These are phyloP conservation scores for Naegleria lovaniensis DNA, from an alignment of 208 protist species.

Conservation along the genomic window DNA sequence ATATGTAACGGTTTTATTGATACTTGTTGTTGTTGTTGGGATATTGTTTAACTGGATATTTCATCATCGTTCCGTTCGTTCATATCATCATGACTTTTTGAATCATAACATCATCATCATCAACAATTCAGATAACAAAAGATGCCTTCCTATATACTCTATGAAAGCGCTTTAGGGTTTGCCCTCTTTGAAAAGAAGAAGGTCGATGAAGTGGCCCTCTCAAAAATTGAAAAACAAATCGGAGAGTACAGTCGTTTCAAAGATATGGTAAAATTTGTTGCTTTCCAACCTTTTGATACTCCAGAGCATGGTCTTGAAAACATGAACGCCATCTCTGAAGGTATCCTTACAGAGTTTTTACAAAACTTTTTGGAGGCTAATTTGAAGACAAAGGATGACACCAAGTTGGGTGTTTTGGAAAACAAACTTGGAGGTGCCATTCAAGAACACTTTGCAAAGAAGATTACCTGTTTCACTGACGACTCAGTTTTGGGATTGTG, in stretches of 20 bases:
- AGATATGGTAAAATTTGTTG: slow-evolving; percentile 85
- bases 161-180: slow-evolving; percentile 93
- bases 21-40: too few species aligned
- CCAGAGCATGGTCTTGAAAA: slow-evolving; percentile 96
- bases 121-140: not conserved
- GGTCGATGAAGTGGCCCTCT: slow-evolving; percentile 84
- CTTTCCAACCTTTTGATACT: slow-evolving; percentile 90
- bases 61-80: too few species aligned
- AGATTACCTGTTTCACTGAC: slow-evolving; percentile 60
- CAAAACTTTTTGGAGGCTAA: slow-evolving; percentile 86
- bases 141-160: slow-evolving; percentile 66
- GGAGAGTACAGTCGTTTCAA: slow-evolving; percentile 83
- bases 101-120: too few species aligned
- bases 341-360: slow-evolving; percentile 73
- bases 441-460: slow-evolving; percentile 73
- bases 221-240: slow-evolving; percentile 82
- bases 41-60: too few species aligned
- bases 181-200: slow-evolving; percentile 86
- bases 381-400: slow-evolving; percentile 62
- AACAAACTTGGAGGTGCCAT: slow-evolving; percentile 88
- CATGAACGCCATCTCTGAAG: slow-evolving; percentile 92
- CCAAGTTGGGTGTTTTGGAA: slow-evolving; percentile 87
- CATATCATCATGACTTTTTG: too few species aligned
- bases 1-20: too few species aligned
- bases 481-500: slow-evolving; percentile 67